Base-by-base conservation (phyloP, 2,329 filamentous ascomycete species). In the Penicillium sp. region DNA sequence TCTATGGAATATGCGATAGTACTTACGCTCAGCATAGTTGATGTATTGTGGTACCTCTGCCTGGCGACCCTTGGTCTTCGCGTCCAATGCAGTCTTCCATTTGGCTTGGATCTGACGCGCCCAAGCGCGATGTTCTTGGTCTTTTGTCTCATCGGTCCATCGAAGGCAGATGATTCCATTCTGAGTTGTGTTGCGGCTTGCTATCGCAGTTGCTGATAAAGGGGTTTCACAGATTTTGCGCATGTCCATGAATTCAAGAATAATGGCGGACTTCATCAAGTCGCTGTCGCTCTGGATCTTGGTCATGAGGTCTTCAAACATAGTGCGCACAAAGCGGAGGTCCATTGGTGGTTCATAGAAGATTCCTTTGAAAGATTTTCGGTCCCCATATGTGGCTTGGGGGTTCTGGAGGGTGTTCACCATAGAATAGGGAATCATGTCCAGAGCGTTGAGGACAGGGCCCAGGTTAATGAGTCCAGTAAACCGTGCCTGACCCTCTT, bases 191-290 rank as follows among this genome's bases (percentile, higher is more conserved):
- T 77, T 78, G 4, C 80, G 73, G 58, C 78, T 80, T 3, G 78
- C 77, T 55, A 80, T 80, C 0, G 80, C 76, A 6, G 76, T 83
- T 1, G 70, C 73, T 2, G 69, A 59, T 1, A 70, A 60, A 0
- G 70, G 63, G 4, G 79, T 69, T n/a, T 70, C 63, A 1, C 71
- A 69, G 25, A 78, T 69, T 62, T 78, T 76, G 3, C 67, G 63
- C 53, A 76, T 75, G 21, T 80, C 73, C 25, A 76, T 74, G 25
- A 78, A 70, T 59, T 83, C 80, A 4, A 80, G 75, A 1, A 77
- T 67, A 3, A 79, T 56, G 0, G 70, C 59, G 4, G 72, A 64
- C 1, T 70, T 54, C 39, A 64, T 71, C 13, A 72, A 59, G 4
- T 75, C 71, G 0, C 65, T 55, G 25, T 75, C 67, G 4, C 56